A percentile compares a stretch with the other conserved stretches of the same genome.
phyloP scores from a whole-genome alignment of 495 filamentous ascomycete species.

The Aspergillus sparsus region DNA sequence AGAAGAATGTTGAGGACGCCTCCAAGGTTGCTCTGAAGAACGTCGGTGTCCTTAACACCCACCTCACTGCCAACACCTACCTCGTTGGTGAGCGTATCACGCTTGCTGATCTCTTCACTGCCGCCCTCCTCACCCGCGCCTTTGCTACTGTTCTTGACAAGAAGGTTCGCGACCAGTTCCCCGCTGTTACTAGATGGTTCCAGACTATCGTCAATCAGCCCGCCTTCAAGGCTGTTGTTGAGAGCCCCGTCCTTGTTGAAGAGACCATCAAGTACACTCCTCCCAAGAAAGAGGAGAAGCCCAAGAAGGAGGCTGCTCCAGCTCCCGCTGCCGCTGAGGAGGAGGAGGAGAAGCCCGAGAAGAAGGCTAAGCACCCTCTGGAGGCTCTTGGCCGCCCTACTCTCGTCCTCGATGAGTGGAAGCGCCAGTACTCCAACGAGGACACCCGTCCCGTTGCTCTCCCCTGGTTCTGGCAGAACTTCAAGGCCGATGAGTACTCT shows the following conservation, averaged over 20 bases:
- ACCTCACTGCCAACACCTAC: constrained; percentile 92
- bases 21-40: constrained; percentile 65
- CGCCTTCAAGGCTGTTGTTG: constrained; percentile 78
- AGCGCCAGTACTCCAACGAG: constrained; percentile 97
- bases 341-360: constrained; percentile 67
- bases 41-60: constrained; percentile 72
- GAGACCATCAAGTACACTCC: constrained; percentile 81
- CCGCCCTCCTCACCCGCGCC: constrained; percentile 73
- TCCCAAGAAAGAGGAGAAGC: constrained; percentile 84
- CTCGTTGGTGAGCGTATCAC: constrained; percentile 97
- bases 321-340: constrained; percentile 55
- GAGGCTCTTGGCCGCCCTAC: constrained; percentile 80
- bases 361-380: constrained; percentile 95
- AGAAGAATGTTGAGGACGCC: constrained; percentile 87
- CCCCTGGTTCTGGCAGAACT: constrained; percentile 98
- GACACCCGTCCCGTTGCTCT: constrained; percentile 79
- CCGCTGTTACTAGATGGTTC: constrained; percentile 90
- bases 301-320: constrained; percentile 58
- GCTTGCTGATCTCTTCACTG: constrained; percentile 87
- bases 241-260: constrained; percentile 74
- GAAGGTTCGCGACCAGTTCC: constrained; percentile 75
- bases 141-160: constrained; percentile 91
- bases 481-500: constrained; percentile 90
- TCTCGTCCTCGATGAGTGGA: constrained; percentile 91
- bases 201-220: constrained; percentile 89